These are phyloP conservation scores for Zoysia pacifica DNA, from an alignment of 176 grass and related monocot genomes.

Conservation along the genomic window DNA sequence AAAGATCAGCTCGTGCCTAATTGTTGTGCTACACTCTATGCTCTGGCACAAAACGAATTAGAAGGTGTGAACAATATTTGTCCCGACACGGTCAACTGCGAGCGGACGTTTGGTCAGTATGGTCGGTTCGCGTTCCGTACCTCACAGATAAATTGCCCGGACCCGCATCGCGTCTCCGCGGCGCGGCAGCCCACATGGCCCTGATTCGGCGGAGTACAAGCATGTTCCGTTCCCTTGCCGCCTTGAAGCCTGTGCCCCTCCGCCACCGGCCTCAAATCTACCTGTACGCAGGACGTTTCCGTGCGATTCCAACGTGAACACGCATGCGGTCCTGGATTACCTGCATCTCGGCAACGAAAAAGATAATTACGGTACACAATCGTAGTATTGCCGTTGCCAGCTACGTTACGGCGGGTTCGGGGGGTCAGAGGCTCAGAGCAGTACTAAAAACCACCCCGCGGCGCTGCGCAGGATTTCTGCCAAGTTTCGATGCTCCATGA, in stretches of 20 bases:
- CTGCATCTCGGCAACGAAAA: background rate
- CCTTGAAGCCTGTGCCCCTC: background rate
- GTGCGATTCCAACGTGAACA: background rate
- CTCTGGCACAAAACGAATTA: too few relatives aligned
- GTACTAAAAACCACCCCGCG: too few relatives aligned
- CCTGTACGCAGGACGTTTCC: background rate
- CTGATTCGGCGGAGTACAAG: slow-evolving; percentile 23
- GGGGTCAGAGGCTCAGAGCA: too few relatives aligned
- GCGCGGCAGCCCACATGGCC: slow-evolving; percentile 25
- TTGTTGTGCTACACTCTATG: too few relatives aligned
- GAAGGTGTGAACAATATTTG: too few relatives aligned
- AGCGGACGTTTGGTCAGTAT: slow-evolving; percentile 21
- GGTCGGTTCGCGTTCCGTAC: slow-evolving; percentile 49
- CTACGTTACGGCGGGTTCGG: too few relatives aligned
- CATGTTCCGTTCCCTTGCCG: slow-evolving; percentile 34
- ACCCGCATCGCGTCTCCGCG: background rate
- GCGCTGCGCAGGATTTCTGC: too few relatives aligned
- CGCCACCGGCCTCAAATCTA: too few relatives aligned
- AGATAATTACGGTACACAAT: background rate
- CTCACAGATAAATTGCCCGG: slow-evolving; percentile 40
- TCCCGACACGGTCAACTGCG: slow-evolving; percentile 39
- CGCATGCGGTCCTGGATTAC: background rate
- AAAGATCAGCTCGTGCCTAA: too few relatives aligned
- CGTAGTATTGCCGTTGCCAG: too few relatives aligned
- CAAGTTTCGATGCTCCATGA: background rate